A percentile compares a stretch with the other conserved stretches of the same genome.
These are phyloP conservation scores for Nematodospora anomalae DNA, from an alignment of 1,139 yeast species.

Conservation along the genomic window DNA sequence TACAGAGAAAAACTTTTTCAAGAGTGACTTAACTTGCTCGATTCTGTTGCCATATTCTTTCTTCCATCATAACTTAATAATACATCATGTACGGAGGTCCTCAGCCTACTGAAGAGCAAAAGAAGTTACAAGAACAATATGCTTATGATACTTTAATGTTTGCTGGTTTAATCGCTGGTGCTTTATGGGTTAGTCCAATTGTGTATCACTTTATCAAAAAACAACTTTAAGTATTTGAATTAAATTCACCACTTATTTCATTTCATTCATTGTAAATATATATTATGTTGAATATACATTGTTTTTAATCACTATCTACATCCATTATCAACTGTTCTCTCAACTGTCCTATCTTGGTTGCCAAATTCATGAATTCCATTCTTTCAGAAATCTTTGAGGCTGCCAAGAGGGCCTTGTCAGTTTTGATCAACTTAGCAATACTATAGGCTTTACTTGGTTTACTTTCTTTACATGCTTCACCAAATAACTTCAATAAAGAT, in stretches of 20 bases:
- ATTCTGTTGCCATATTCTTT: no score
- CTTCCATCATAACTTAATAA: not conserved
- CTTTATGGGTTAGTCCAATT: conserved; percentile 76
- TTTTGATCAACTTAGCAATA: conserved; percentile 66
- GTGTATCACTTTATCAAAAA: conserved; percentile 60
- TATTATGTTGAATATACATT: conserved; percentile 4
- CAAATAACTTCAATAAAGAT: conserved; percentile 72
- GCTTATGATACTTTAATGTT: conserved; percentile 64
- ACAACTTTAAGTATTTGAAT: conserved; percentile 40
- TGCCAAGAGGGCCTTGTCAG: conserved; percentile 78
- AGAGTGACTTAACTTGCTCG: no score
- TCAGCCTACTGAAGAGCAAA: conserved; percentile 76
- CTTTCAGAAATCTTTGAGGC: conserved; percentile 84
- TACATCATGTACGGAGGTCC: conserved; percentile 74
- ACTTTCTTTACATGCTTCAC: conserved; percentile 71
- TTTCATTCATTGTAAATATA: not conserved
- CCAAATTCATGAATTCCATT: conserved; percentile 64
- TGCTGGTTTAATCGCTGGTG: conserved; percentile 72
- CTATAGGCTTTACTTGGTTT: conserved; percentile 67
- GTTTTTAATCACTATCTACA: conserved; percentile 24
- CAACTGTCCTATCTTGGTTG: conserved; percentile 63
- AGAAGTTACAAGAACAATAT: conserved; percentile 67
- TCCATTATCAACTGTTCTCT: conserved; percentile 51
- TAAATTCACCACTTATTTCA: not conserved
- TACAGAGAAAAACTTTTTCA: no score